Evolutionary conservation across 176 grass and related monocot genomes (phyloP), one percentile per base, ranked within the genome.

Genomic region (Stipa capillata): DNA sequence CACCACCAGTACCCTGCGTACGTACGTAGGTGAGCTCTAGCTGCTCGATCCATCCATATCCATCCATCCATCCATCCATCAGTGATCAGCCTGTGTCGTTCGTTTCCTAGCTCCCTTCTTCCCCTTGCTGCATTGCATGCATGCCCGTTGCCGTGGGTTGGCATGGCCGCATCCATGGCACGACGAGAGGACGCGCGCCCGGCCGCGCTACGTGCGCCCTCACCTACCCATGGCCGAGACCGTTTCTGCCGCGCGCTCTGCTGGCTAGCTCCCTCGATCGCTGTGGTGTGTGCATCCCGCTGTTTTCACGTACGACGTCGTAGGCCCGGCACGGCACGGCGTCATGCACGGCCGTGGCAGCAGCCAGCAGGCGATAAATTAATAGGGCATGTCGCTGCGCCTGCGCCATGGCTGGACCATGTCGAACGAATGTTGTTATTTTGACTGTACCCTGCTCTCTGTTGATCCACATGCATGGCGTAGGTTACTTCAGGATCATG

Each of bases 321-420:
- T 67, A 42, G 37, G 21, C 37, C 64, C 64, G n/a, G n/a, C n/a
- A n/a, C 29, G 58, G 20, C 45, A 29, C 68, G 27, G 8, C 43
- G 27, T 6, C 27, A 43, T 16, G 21, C 21, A 4, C n/a, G 45
- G 52, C 15, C n/a, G n/a, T n/a, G n/a, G n/a, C n/a, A n/a, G n/a
- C n/a, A n/a, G n/a, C n/a, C n/a, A n/a, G n/a, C n/a, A n/a, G n/a
- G n/a, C n/a, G n/a, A n/a, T n/a, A n/a, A 23, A 43, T 78, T 20
- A 65, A 79, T 66, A 16, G 32, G 28, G 62, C 13, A 43, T 6
- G 76, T 66, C 76, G 76, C 61, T n/a, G 65, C 32, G 76, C 60
- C 60, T 65, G 77, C 33, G 45, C 32, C 32, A 17, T 15, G 49
- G 63, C 39, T 52, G 49, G 64, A 80, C 54, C 78, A 69, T 43